A percentile compares a stretch with the other conserved stretches of the same genome.
phyloP scores from a whole-genome alignment of 495 filamentous ascomycete species.

The Neurospora tetraspora region DNA sequence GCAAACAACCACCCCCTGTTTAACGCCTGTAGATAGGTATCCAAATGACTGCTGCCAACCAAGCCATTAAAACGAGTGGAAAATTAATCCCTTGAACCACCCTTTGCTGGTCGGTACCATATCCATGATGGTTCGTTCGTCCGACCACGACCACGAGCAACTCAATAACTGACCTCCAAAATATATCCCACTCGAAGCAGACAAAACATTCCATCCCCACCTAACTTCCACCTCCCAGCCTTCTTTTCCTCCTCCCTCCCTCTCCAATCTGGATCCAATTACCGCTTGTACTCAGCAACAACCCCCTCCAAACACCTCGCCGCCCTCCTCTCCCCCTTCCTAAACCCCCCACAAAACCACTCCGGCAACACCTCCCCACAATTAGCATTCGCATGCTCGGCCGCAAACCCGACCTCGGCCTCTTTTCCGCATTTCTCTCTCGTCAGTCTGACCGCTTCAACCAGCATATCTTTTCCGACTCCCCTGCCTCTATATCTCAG shows the following conservation, averaged over 20 bases:
- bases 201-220: not conserved
- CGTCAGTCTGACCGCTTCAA: conserved; percentile 51
- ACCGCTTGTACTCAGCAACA: conserved; percentile 25
- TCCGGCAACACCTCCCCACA: conserved; percentile 44
- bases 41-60: not conserved
- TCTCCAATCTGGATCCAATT: not conserved
- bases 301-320: conserved; percentile 41
- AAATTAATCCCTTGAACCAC: not conserved
- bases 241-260: too few species aligned
- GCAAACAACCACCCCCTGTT: not conserved
- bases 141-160: too few species aligned
- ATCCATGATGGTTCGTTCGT: not conserved
- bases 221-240: not conserved
- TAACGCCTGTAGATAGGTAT: not conserved
- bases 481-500: conserved; percentile 55
- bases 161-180: too few species aligned
- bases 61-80: not conserved
- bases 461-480: conserved; percentile 56
- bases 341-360: conserved; percentile 48
- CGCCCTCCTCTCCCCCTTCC: conserved; percentile 44
- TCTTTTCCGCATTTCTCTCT: conserved; percentile 46
- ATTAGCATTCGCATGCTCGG: conserved; percentile 54
- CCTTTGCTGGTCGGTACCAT: not conserved
- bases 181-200: not conserved
- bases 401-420: conserved; percentile 53